Base-by-base conservation (phyloP, 2,329 filamentous ascomycete genomes). In the Hymenoscyphus infarciens region DNA sequence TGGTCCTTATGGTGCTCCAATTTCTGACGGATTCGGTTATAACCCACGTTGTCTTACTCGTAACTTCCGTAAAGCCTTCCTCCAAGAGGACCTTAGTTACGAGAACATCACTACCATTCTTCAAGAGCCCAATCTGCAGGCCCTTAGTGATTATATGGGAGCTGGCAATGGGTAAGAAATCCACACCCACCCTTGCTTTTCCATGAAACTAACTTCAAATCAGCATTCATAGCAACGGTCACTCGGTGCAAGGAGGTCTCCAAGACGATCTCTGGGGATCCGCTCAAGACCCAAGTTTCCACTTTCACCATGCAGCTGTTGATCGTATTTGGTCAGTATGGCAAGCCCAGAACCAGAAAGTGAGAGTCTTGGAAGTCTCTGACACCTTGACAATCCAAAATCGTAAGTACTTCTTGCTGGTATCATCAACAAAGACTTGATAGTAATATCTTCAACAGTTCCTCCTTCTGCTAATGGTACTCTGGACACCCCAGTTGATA, bases 1-100 rank as follows among this genome's bases (percentile, higher is more conserved):
- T 29, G 67, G 67, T 11, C 67, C 67, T n/a, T 57, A 62, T 25
- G 58, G 59, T 19, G 29, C 57, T 13, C 35, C 54, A 2, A 39
- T 53, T 15, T 29, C 35, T 4, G 27, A 53, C 35, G 54, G 59
- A 25, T 33, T 57, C 33, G 54, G 38, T 10, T 61, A 61, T 16
- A 61, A 61, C 49, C 59, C 59, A 19, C 35, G 57, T n/a, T 59
- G 57, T n/a, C 31, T 56, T 13, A 35, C 52, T 13, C 52, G 52
- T 16, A 29, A 54, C 52, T 54, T 54, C 52, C 52, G 52, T 8
- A n/a, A 54, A 15, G 2, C 19, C 16, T 8, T 15, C 22, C 19
- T 54, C 22, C 19, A 7, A n/a, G 10, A 19, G 13, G 16, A 6
- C 15, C 52, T 54, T n/a, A 54, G 19, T 31, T 54, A 54, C 52